phyloP scores from a whole-genome alignment of 176 grass and related monocot genomes.

The Hordeum marinum region DNA sequence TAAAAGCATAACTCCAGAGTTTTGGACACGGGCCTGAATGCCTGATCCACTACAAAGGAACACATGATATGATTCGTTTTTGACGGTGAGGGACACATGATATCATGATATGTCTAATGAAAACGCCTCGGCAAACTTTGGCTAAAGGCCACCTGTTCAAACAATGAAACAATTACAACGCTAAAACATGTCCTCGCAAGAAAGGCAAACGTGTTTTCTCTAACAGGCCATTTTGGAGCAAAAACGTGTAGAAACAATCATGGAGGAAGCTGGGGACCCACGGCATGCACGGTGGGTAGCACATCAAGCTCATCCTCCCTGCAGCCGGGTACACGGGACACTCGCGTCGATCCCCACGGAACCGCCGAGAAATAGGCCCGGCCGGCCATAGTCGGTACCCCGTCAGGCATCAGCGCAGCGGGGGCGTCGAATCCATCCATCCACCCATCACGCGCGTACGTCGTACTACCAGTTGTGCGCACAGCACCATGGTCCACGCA shows the following conservation, averaged over 20 bases:
- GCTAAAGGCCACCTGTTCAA: background rate
- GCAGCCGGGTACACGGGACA: background rate
- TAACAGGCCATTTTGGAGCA: background rate
- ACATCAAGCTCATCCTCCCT: background rate
- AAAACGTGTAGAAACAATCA: background rate
- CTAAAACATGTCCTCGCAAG: too few relatives aligned
- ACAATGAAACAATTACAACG: too few relatives aligned
- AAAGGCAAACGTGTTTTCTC: too few relatives aligned
- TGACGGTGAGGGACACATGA: too few relatives aligned
- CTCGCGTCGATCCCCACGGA: background rate
- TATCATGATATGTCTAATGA: background rate
- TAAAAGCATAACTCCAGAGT: too few relatives aligned
- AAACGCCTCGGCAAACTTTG: background rate
- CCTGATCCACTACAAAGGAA: too few relatives aligned
- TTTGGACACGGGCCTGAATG: too few relatives aligned
- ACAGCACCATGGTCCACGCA: background rate
- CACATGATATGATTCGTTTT: too few relatives aligned
- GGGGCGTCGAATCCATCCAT: background rate
- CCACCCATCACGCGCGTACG: background rate
- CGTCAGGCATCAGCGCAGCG: background rate
- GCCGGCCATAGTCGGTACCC: background rate
- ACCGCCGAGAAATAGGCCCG: background rate
- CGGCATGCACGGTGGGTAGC: background rate
- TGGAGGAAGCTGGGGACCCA: background rate
- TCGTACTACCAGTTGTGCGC: background rate